Base-by-base conservation (phyloP, 805 yeast species). In the Metschnikowia matae region DNA sequence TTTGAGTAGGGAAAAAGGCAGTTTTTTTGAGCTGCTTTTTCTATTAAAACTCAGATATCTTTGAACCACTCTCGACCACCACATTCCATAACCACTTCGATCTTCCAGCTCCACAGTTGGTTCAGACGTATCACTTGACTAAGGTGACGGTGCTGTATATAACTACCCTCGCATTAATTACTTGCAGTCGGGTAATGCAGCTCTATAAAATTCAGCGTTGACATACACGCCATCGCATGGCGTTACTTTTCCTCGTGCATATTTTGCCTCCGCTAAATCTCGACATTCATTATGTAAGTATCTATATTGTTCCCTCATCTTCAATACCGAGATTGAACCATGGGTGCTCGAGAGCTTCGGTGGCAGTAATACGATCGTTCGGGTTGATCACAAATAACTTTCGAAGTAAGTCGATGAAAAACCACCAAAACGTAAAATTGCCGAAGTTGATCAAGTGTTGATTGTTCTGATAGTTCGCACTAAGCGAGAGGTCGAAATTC, bases 361-460 rank as follows among this genome's bases (percentile, higher is more conserved):
- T 58, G 7, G 78, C 78, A 2, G 69, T 65, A 44, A 74, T 59
- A 46, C 78, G 56, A 33, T 70, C 67, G 17, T 61, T 54, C 1
- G 78, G 78, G 46, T 71, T 64, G 5, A 74, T 66, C 33, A 71
- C 66, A 49, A 74, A 69, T 48, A 74, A 59, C 51, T 71, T 70
- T 32, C 62, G 60, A 26, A 73, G 59, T 45, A 74, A 61, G 51
- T 74, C 78, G 42, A 74, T 69, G 65, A 90, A 90, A 67, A 79
- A 79, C 73, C 80, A 86, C 97, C 97, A 91, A 66, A 89, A 89
- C 41, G 81, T 76, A 63, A 85, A 85, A 49, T 83, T 81, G 40
- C 85, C 86, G 59, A 74, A 74, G 52, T 65, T 74, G 65, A 68
- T 83, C 74, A 59, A 68, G 50, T 68, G 65, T 54, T 64, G 67